phyloP scores from a whole-genome alignment of 2,329 filamentous ascomycete genomes.

The Capronia americana region DNA sequence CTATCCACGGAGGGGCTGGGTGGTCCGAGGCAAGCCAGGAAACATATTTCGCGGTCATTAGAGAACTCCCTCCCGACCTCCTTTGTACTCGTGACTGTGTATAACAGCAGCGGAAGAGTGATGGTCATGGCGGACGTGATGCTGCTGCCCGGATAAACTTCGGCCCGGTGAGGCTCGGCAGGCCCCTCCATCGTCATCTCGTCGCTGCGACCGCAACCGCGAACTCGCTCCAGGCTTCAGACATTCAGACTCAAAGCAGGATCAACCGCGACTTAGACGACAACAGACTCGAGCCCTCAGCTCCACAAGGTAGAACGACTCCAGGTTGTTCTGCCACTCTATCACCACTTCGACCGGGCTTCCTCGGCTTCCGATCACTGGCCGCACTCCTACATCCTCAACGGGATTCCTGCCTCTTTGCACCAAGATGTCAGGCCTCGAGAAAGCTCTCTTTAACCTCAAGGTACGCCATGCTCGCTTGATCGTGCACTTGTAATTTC shows the following conservation, averaged over 20 bases:
- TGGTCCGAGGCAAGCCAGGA: no score
- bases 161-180: constrained; percentile 13
- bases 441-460: constrained; percentile 45
- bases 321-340: neutral
- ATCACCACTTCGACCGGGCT: neutral
- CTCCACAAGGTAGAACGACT: neutral
- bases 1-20: neutral
- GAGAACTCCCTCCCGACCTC: no score
- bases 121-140: neutral
- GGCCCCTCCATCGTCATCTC: constrained; percentile 18
- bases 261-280: neutral
- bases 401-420: neutral
- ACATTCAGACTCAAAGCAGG: constrained; percentile 1
- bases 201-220: neutral
- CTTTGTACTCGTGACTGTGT: no score
- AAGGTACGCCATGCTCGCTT: constrained; percentile 42
- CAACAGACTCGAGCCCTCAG: neutral
- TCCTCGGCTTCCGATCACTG: neutral
- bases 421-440: constrained; percentile 40
- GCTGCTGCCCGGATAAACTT: neutral
- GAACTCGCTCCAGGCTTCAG: constrained; percentile 7
- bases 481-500: neutral
- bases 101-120: neutral
- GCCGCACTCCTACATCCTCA: neutral
- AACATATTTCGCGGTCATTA: no score